Conservation (phyloP, 2,329 filamentous ascomycete genomes). For the Fusarium agapanthi region DNA sequence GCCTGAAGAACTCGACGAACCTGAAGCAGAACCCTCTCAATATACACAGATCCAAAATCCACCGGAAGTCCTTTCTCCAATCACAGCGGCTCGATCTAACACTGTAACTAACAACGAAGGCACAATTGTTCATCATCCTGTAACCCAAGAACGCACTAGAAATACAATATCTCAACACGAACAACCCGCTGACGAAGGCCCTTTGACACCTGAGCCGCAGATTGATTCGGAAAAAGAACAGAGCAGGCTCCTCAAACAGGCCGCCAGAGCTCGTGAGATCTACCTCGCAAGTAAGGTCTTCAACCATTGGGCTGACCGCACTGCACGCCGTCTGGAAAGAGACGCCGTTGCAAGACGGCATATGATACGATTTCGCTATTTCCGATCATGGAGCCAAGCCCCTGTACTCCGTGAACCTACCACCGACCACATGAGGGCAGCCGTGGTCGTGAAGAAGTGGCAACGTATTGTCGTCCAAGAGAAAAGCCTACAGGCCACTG, state of each 20-base stretch:
- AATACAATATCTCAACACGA: background rate
- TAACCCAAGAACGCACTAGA: background rate
- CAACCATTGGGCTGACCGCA: conserved; percentile 69
- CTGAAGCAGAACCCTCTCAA: background rate
- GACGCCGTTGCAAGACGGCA: conserved; percentile 75
- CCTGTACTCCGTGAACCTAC: conserved; percentile 44
- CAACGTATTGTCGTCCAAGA: conserved; percentile 43
- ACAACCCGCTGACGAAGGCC: background rate
- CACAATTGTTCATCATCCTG: conserved; percentile 2
- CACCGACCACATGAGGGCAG: conserved; percentile 43
- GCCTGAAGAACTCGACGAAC: conserved; percentile 1
- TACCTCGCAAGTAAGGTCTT: conserved; percentile 60
- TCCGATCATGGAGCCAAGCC: conserved; percentile 48
- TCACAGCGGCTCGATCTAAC: background rate
- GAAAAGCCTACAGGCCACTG: conserved; percentile 39
- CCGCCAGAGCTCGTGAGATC: conserved; percentile 70
- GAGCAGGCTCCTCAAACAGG: conserved; percentile 55
- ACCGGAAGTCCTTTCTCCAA: conserved; percentile 1
- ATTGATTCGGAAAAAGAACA: conserved; percentile 27
- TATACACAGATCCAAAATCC: background rate
- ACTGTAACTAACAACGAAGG: conserved; percentile 5
- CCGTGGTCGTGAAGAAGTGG: conserved; percentile 47
- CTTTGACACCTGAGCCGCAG: conserved; percentile 9
- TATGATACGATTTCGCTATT: conserved; percentile 67
- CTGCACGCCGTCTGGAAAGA: conserved; percentile 70